Evolutionary conservation across 305 asterid species (phyloP), one percentile per base, ranked within the genome.

Genomic region (Plantago lanceolata): DNA sequence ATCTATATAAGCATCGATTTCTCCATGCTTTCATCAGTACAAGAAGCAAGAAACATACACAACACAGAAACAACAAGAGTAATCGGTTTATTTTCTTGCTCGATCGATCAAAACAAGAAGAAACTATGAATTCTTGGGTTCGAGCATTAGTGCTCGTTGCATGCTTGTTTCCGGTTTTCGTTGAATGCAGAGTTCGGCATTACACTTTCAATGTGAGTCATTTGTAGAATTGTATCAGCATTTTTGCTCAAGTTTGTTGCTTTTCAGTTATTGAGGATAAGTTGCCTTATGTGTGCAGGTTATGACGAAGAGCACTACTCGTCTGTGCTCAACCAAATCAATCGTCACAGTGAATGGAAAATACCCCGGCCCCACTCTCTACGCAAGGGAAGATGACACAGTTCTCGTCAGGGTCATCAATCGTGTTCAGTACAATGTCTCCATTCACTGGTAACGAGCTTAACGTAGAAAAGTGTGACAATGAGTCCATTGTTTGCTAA

Each of bases 291-390:
- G n/a, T 29, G 8, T 61, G 76, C 71, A 93, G 99, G 99, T 93
- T 78, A 81, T 85, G 59, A 81, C 65, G 84, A 87, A 73, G 69
- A 87, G 84, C 70, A 76, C 82, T 5, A 83, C 76, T 48, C 82
- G 94, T 5, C 52, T 93, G 9, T 93, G 99, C 68, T 84, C 96
- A 19, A 75, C 79, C 61, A 93, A 93, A 71, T 74, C 84, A 16
- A 82, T 81, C 15, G 96, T 90, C 19, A 87, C 99, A 0, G 80
- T 90, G 24, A 93, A 89, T 18, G 97, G 95, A 18, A 73, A 73
- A 63, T 89, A 79, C 60, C 97, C 99, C 2, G 99, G 99, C 17
- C 99, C 99, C 19, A 93, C 99, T 0, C 59, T 93, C 57, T 88
- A 87, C 21, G 99, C 97, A 0, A 74, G 97, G 72, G 99, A 93